Base-by-base conservation (phyloP, 164 flowering plant species). In the Macadamia integrifolia region DNA sequence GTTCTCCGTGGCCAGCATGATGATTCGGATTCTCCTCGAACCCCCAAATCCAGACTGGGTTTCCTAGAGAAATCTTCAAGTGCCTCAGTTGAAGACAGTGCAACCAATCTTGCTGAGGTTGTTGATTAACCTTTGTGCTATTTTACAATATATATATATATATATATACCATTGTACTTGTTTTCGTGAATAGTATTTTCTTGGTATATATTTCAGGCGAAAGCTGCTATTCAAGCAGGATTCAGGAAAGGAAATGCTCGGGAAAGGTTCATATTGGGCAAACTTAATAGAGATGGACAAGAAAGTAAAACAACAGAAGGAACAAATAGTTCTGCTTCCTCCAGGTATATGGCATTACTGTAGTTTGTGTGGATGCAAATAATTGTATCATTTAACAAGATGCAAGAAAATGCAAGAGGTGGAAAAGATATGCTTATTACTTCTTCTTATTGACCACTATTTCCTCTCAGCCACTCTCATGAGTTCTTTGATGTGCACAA, bases 51-150 rank as follows among this genome's bases (percentile, higher is more conserved):
- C 30, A 88, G 88, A 74, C 75, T 93, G 64, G 96, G 97, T 32
- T 70, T 83, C 60, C 87, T 78, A 75, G 97, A 88, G 71, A 86
- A 81, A 81, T 78, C 86, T 70, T 93, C 92, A 43, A 87, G 78
- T 81, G 82, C 91, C 60, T 79, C 89, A 12, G 66, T 64, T 65
- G 97, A 93, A 84, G 98, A 93, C 70, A 93, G 98, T 83, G 85
- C 87, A 11, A 49, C 64, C 64, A 91, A 93, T 75, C 92, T 93
- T 71, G 90, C 94, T 17, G 93, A 91, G 97, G 98, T 92, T n/a
- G 17, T 53, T 53, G 13, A 43, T 65, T 32, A 3, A 46, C 13
- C 46, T 67, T 35, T 35, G 40, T 2, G 40, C 40, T 35, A 35
- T 46, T 64, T 7, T 9, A 69, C 52, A 56, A 29, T 44, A 46